Conservation (phyloP, 2,329 filamentous ascomycete species). For the Clarireedia monteithiana region DNA sequence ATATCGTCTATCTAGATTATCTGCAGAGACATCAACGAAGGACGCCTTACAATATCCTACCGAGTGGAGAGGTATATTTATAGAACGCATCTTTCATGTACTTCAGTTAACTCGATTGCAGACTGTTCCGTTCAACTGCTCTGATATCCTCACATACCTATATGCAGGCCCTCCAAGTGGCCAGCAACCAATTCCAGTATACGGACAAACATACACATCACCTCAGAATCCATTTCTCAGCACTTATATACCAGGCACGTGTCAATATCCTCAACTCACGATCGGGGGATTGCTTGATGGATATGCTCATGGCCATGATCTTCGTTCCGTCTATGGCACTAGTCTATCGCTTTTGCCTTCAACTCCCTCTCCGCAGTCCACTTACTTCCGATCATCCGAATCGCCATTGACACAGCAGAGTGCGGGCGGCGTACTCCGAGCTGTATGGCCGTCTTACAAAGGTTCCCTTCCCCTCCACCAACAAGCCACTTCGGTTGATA, state of each 20-base stretch:
- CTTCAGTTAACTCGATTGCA: conserved; percentile 9
- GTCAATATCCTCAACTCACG: conserved; percentile 34
- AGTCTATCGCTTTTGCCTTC: conserved; percentile 29
- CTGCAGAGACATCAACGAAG: conserved; percentile 33
- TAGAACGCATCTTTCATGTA: not conserved
- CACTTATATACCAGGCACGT: conserved; percentile 29
- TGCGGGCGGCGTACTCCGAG: conserved; percentile 33
- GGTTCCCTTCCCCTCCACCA: conserved; percentile 32
- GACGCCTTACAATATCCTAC: conserved; percentile 33
- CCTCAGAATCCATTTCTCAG: conserved; percentile 30
- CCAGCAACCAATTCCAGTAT: conserved; percentile 26
- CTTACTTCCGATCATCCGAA: conserved; percentile 33
- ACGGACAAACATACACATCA: conserved; percentile 32
- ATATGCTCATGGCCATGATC: conserved; percentile 31
- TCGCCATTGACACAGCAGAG: conserved; percentile 31
- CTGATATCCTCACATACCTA: conserved; percentile 31
- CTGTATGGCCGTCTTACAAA: conserved; percentile 30
- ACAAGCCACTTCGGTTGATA: conserved; percentile 31
- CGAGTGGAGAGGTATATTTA: conserved; percentile 30
- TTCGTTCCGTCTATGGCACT: conserved; percentile 28
- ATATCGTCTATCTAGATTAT: conserved; percentile 33
- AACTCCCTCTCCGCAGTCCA: conserved; percentile 23
- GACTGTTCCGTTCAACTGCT: conserved; percentile 33
- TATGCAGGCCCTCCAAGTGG: conserved; percentile 24
- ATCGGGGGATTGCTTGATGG: conserved; percentile 33